These are phyloP conservation scores for Rubia balearica DNA, from an alignment of 305 asterid species.

Conservation along the genomic window DNA sequence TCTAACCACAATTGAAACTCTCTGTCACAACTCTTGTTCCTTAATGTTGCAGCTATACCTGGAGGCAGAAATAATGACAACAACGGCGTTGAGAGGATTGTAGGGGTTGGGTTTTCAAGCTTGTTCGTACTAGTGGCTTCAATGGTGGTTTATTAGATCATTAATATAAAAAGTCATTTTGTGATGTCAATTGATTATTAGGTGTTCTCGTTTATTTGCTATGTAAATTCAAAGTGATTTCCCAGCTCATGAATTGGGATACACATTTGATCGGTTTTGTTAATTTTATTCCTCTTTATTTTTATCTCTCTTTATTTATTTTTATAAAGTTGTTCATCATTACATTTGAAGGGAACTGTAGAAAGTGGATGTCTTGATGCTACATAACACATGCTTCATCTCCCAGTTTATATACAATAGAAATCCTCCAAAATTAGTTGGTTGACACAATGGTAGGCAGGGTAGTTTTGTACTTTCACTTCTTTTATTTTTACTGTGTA, in stretches of 20 bases:
- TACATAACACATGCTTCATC: no score
- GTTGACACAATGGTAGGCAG: no score
- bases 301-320: neutral
- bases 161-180: neutral
- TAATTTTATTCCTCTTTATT: neutral
- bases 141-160: conserved; percentile 21
- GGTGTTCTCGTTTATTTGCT: neutral
- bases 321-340: no score
- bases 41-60: conserved; percentile 11
- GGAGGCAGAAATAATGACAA: conserved; percentile 17
- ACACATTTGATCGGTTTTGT: neutral
- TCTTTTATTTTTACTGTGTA: no score
- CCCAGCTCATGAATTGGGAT: neutral
- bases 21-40: neutral
- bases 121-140: conserved; percentile 22
- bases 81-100: conserved; percentile 20
- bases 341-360: no score
- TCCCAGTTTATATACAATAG: no score
- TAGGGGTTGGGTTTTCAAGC: conserved; percentile 21
- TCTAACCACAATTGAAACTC: no score
- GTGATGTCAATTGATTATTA: neutral
- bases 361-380: no score
- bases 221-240: neutral
- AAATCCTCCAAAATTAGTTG: no score
- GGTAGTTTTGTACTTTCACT: no score